Percentiles rank a stretch among this genome's conserved stretches.
phyloP scores from a whole-genome alignment of 2,329 filamentous ascomycete species.

The Thermothelomyces thermophilus region DNA sequence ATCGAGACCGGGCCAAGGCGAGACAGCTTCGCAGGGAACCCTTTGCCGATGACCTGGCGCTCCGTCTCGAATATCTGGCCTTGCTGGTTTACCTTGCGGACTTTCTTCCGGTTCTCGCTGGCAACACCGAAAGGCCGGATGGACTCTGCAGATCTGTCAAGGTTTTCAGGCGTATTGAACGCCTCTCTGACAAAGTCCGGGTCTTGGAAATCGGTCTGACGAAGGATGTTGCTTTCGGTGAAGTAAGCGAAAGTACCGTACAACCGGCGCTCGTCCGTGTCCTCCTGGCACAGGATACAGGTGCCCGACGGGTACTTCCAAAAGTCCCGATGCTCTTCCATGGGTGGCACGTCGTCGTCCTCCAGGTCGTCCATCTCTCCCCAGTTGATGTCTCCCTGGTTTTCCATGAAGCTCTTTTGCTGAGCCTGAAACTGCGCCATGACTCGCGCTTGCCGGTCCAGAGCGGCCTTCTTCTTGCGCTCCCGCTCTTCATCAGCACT shows the following conservation, averaged over 20 bases:
- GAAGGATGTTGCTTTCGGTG: conserved; percentile 75
- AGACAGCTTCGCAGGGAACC: conserved; percentile 66
- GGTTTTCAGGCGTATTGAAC: conserved; percentile 65
- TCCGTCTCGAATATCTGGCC: conserved; percentile 68
- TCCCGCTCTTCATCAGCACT: conserved; percentile 66
- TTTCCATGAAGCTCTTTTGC: conserved; percentile 89
- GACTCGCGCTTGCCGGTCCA: conserved; percentile 83
- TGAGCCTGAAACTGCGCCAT: conserved; percentile 99
- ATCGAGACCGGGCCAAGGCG: conserved; percentile 74
- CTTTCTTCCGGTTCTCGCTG: conserved; percentile 70
- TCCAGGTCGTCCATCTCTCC: conserved; percentile 76
- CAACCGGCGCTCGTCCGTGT: conserved; percentile 79
- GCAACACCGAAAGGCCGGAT: conserved; percentile 87
- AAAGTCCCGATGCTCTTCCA: conserved; percentile 62
- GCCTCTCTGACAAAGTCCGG: conserved; percentile 79
- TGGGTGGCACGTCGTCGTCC: conserved; percentile 50
- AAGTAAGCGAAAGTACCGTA: conserved; percentile 93
- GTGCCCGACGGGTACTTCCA: conserved; percentile 92
- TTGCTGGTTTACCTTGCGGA: conserved; percentile 67
- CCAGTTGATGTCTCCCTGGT: conserved; percentile 82
- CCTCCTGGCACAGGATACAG: conserved; percentile 94
- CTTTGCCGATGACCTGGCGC: conserved; percentile 79
- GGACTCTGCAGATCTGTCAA: conserved; percentile 78
- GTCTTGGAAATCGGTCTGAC: conserved; percentile 79
- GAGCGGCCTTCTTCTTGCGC: conserved; percentile 81